Conservation (phyloP, 345 rosid species). For the Acer yangbiense region DNA sequence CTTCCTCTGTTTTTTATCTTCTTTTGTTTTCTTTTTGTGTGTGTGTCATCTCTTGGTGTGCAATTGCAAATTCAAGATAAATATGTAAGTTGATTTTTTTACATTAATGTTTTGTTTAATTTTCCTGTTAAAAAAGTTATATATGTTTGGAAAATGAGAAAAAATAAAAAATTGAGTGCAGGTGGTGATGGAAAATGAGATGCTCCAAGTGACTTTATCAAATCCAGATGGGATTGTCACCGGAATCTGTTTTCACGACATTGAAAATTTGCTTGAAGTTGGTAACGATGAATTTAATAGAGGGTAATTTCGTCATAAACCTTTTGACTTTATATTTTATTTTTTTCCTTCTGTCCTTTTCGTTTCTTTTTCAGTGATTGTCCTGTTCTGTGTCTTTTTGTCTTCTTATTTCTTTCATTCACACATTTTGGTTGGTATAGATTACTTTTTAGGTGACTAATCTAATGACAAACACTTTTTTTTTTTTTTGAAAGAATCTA, state of each 20-base stretch:
- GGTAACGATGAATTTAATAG: conserved; percentile 67
- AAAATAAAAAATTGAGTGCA: conserved; percentile 19
- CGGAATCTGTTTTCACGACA: conserved; percentile 58
- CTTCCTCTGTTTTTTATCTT: background rate
- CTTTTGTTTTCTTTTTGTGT: background rate
- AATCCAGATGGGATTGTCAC: conserved; percentile 81
- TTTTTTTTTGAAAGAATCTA: background rate
- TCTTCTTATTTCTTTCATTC: background rate
- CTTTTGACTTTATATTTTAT: too few relatives aligned
- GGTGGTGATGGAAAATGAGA: conserved; percentile 86
- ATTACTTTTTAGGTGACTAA: background rate
- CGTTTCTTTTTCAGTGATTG: background rate
- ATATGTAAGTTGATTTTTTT: conserved; percentile 22
- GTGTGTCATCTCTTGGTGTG: conserved; percentile 12
- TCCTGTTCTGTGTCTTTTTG: background rate
- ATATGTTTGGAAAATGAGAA: background rate
- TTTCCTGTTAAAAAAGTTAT: background rate
- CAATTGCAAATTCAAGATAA: conserved; percentile 33
- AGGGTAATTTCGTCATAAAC: conserved; percentile 50
- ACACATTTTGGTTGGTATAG: background rate
- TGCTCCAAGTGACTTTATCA: conserved; percentile 64
- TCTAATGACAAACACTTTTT: background rate
- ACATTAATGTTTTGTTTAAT: conserved; percentile 4
- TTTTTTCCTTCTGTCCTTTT: background rate
- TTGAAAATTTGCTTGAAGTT: conserved; percentile 86